Percentiles rank a stretch among this genome's conserved stretches.
These are phyloP conservation scores for Myochromella boudieri DNA, from an alignment of 768 basidiomycete species.

Conservation along the genomic window DNA sequence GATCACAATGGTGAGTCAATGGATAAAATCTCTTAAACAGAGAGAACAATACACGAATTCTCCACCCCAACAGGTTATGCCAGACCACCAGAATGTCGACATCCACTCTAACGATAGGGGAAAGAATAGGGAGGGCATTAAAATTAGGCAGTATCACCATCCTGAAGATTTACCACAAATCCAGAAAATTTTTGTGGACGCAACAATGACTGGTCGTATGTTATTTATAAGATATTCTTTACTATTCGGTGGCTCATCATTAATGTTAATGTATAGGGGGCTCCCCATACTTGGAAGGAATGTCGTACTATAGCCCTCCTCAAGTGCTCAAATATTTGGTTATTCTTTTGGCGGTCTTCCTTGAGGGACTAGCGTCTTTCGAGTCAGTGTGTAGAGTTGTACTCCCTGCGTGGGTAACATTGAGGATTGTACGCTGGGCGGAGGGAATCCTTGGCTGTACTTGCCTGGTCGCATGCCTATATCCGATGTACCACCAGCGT, in stretches of 20 bases:
- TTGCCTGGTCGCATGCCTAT: neutral
- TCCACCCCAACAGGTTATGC: too few relatives aligned
- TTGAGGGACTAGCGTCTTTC: neutral
- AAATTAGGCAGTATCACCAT: conserved; percentile 12
- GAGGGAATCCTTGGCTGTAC: neutral
- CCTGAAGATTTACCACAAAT: conserved; percentile 12
- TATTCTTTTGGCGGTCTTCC: neutral
- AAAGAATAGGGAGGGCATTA: too few relatives aligned
- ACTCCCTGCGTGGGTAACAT: neutral
- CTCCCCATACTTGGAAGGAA: conserved; percentile 11
- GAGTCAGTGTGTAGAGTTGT: neutral
- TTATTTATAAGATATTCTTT: neutral
- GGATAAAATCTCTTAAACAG: too few relatives aligned
- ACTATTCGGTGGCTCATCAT: neutral
- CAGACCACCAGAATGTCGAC: too few relatives aligned
- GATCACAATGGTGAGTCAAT: too few relatives aligned
- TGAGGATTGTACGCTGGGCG: neutral
- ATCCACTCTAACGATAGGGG: too few relatives aligned
- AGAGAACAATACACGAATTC: too few relatives aligned
- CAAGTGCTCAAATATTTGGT: neutral
- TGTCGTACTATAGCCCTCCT: neutral
- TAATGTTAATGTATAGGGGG: neutral
- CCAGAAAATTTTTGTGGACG: conserved; percentile 8
- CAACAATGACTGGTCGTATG: conserved; percentile 14
- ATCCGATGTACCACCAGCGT: conserved; percentile 4